These are phyloP conservation scores for Suillus americanus DNA, from an alignment of 768 basidiomycete genomes.

Conservation along the genomic window DNA sequence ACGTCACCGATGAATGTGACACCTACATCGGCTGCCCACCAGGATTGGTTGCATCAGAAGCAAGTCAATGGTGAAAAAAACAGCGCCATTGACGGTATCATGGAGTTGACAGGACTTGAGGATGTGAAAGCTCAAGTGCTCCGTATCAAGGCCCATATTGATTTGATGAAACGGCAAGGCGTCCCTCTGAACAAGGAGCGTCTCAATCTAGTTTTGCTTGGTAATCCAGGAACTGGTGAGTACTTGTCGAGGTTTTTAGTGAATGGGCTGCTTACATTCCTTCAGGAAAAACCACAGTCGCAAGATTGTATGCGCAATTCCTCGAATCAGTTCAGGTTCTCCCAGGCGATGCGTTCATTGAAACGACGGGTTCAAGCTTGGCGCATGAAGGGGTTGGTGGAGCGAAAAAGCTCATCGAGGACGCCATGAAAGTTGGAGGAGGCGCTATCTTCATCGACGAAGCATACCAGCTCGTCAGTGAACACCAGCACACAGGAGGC, in stretches of 20 bases:
- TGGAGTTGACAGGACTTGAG: constrained; percentile 71
- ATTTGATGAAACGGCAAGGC: constrained; percentile 52
- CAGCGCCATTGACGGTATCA: constrained; percentile 58
- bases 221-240: constrained; percentile 75
- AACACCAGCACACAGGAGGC: constrained; percentile 46
- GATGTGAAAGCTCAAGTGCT: constrained; percentile 61
- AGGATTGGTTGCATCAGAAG: constrained; percentile 62
- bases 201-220: constrained; percentile 61
- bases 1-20: neutral
- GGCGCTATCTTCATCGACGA: constrained; percentile 72
- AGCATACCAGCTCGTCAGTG: constrained; percentile 61
- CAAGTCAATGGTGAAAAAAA: constrained; percentile 50
- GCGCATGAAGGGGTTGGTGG: constrained; percentile 56
- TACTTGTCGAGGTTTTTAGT: neutral
- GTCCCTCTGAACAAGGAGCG: constrained; percentile 53
- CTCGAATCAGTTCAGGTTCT: constrained; percentile 53
- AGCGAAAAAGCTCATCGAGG: constrained; percentile 48
- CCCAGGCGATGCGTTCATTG: constrained; percentile 53
- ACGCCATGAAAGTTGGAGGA: constrained; percentile 51
- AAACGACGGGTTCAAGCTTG: constrained; percentile 62
- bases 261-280: neutral
- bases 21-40: constrained; percentile 35
- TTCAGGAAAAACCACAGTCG: constrained; percentile 70
- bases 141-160: constrained; percentile 58
- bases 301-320: constrained; percentile 62